phyloP scores from a whole-genome alignment of 768 basidiomycete genomes.

The Naganishia friedmannii region DNA sequence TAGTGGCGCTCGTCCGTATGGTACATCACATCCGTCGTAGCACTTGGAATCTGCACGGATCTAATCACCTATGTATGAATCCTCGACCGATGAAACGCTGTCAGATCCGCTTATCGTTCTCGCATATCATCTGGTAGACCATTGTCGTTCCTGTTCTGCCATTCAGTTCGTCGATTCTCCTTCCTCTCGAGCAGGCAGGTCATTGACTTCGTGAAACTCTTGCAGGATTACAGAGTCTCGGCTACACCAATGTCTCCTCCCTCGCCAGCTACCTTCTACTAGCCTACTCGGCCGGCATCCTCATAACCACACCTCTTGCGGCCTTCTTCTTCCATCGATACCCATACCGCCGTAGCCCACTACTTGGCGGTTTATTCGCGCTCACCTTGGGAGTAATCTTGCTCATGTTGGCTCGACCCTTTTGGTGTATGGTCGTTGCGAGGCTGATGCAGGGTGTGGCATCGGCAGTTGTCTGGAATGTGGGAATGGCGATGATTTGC shows the following conservation, averaged over 20 bases:
- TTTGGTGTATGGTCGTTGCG: constrained; percentile 41
- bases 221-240: constrained; percentile 28
- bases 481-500: constrained; percentile 30
- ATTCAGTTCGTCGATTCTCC: constrained; percentile 29
- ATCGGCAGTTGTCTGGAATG: constrained; percentile 38
- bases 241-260: constrained; percentile 39
- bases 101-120: neutral
- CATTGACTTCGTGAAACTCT: neutral
- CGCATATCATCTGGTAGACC: constrained; percentile 26
- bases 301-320: constrained; percentile 39
- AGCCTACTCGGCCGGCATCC: constrained; percentile 42
- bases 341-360: constrained; percentile 37
- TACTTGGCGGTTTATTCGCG: constrained; percentile 37
- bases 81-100: neutral
- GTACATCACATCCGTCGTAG: constrained; percentile 31
- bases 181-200: neutral
- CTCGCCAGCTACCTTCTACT: constrained; percentile 41
- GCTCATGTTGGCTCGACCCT: constrained; percentile 42
- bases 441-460: constrained; percentile 39
- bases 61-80: constrained; percentile 39
- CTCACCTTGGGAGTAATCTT: constrained; percentile 37
- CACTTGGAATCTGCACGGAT: constrained; percentile 38
- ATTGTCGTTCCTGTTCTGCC: constrained; percentile 47
- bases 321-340: constrained; percentile 39
- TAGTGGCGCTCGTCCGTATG: constrained; percentile 25